Evolutionary conservation across 495 filamentous ascomycete species (phyloP).

Genomic region (Mytilinidion resinicola): DNA sequence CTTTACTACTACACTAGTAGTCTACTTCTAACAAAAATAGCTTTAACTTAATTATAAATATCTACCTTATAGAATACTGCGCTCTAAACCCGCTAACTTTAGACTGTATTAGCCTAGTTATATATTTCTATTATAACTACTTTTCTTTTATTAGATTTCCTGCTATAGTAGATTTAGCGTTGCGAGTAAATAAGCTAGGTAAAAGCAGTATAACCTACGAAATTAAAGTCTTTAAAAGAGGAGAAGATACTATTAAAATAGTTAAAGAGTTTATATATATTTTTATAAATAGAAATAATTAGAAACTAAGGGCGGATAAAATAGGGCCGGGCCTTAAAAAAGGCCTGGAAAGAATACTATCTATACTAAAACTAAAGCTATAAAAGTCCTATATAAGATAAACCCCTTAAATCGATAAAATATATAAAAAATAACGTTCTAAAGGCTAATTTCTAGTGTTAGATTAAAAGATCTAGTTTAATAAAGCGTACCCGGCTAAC

Average conservation of each 20-base stretch:
- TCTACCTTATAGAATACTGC: slow-evolving; percentile 78
- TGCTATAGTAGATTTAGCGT: slow-evolving; percentile 68
- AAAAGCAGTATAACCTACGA: slow-evolving; percentile 88
- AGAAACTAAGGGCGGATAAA: slow-evolving; percentile 54
- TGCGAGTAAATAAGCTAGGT: slow-evolving; percentile 77
- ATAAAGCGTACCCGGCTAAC: too few species aligned
- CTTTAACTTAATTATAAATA: slow-evolving; percentile 84
- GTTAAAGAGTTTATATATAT: slow-evolving; percentile 87
- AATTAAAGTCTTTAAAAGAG: slow-evolving; percentile 76
- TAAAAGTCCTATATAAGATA: neutral
- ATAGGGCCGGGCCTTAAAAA: slow-evolving; percentile 49
- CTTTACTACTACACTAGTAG: neutral
- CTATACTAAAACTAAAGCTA: slow-evolving; percentile 1
- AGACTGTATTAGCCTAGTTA: slow-evolving; percentile 71
- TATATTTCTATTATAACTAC: slow-evolving; percentile 75
- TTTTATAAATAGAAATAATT: slow-evolving; percentile 69
- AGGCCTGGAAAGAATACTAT: slow-evolving; percentile 44
- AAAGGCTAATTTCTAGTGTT: neutral
- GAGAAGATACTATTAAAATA: slow-evolving; percentile 66
- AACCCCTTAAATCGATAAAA: neutral
- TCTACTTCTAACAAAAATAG: slow-evolving; percentile 15
- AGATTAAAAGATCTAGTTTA: too few species aligned
- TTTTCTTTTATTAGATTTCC: slow-evolving; percentile 78
- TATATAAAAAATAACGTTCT: neutral
- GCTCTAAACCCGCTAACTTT: slow-evolving; percentile 63